phyloP scores from a whole-genome alignment of 2,329 filamentous ascomycete species.

The Aureobasidium sp. region DNA sequence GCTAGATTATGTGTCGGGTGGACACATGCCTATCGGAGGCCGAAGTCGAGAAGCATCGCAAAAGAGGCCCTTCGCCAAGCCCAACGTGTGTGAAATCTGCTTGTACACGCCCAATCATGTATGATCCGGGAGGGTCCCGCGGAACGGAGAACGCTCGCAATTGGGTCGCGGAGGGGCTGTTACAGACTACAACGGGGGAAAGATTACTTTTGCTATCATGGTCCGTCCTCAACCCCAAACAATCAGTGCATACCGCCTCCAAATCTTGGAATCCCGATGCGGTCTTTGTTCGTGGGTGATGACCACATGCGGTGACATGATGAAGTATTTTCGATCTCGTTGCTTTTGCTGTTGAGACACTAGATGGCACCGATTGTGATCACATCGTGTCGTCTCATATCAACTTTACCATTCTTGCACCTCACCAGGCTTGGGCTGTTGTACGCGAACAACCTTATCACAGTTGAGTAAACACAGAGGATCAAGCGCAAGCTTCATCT shows the following conservation, averaged over 20 bases:
- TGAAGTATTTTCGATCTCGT: background rate
- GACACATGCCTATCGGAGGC: background rate
- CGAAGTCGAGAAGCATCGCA: background rate
- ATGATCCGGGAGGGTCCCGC: background rate
- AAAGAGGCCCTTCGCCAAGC: background rate
- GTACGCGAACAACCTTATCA: conserved; percentile 55
- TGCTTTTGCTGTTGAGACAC: conserved; percentile 1
- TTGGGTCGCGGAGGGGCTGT: conserved; percentile 2
- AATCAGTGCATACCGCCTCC: conserved; percentile 2
- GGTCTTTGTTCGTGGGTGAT: background rate
- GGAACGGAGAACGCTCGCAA: conserved; percentile 5
- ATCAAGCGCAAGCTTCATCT: conserved; percentile 76
- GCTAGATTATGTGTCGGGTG: background rate
- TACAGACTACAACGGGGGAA: background rate
- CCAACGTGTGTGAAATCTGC: background rate
- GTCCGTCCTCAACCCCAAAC: conserved; percentile 1
- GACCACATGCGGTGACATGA: background rate
- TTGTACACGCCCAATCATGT: conserved; percentile 1
- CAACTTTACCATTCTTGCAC: conserved; percentile 28
- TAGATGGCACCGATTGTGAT: background rate
- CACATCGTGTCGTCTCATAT: background rate
- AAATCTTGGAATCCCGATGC: background rate
- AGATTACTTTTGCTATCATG: background rate
- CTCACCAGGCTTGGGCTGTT: conserved; percentile 41
- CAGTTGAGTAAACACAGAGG: conserved; percentile 59